Conservation (phyloP, 169 alveolate genomes). For the Plasmodium yoelii region DNA sequence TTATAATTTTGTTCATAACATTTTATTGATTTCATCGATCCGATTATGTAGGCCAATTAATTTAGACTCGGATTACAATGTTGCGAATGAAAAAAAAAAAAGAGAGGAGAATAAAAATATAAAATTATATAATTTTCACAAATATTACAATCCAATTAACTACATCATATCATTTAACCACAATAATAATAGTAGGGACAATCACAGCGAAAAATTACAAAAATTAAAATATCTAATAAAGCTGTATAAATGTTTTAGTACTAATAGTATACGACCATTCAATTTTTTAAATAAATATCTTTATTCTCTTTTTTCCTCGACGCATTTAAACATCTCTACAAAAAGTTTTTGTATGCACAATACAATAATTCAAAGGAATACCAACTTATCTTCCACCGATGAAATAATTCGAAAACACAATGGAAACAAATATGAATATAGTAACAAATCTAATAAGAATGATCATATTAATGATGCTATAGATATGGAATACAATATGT, state of each 20-base stretch:
- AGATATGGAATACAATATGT: no score
- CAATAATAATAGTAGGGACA: constrained; percentile 7
- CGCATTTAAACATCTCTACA: not conserved
- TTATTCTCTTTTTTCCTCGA: not conserved
- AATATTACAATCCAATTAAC: constrained; percentile 18
- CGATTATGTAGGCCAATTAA: constrained; percentile 28
- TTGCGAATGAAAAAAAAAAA: not conserved
- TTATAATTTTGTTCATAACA: constrained; percentile 47
- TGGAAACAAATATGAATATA: not conserved
- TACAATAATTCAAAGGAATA: not conserved
- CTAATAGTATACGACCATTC: constrained; percentile 50
- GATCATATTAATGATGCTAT: no score
- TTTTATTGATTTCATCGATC: constrained; percentile 31
- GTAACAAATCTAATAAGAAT: no score
- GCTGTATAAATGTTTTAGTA: constrained; percentile 49
- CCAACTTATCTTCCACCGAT: not conserved
- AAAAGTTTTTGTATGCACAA: not conserved
- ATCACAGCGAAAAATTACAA: not conserved
- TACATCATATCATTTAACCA: not conserved
- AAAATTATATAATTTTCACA: constrained; percentile 38
- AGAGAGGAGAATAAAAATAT: constrained; percentile 19
- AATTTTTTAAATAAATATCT: constrained; percentile 31
- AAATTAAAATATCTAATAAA: constrained; percentile 23
- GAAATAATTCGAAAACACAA: not conserved
- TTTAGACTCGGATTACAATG: not conserved